These are phyloP conservation scores for Diplogelasinospora grovesii DNA, from an alignment of 495 filamentous ascomycete genomes.

Conservation along the genomic window DNA sequence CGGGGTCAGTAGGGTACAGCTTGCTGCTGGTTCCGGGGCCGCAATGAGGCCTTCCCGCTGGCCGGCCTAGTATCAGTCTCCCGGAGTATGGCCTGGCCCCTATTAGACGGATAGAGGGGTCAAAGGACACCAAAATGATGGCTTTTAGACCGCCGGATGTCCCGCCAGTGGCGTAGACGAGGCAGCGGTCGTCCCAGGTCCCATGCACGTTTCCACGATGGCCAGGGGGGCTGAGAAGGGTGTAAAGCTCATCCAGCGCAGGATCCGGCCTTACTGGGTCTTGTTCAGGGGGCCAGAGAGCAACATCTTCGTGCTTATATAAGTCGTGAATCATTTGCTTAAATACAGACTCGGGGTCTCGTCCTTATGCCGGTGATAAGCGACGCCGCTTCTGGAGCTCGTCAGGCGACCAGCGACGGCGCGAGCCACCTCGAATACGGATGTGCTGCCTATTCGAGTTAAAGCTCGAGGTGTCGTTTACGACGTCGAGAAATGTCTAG, in stretches of 20 bases:
- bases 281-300: slow-evolving; percentile 54
- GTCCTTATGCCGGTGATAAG: background rate
- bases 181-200: slow-evolving; percentile 54
- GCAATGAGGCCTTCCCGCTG: slow-evolving; percentile 2
- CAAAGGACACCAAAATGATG: slow-evolving; percentile 58
- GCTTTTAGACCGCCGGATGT: slow-evolving; percentile 34
- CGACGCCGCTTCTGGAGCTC: slow-evolving; percentile 31
- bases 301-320: slow-evolving; percentile 45
- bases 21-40: background rate
- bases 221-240: slow-evolving; percentile 51
- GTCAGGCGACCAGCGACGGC: slow-evolving; percentile 47
- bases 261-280: slow-evolving; percentile 22
- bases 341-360: slow-evolving; percentile 5
- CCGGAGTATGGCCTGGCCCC: slow-evolving; percentile 16
- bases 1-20: too few relatives aligned
- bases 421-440: slow-evolving; percentile 24
- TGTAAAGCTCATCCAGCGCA: slow-evolving; percentile 40
- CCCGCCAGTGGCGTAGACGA: slow-evolving; percentile 47
- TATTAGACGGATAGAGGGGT: slow-evolving; percentile 39
- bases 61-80: background rate
- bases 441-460: slow-evolving; percentile 27
- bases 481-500: slow-evolving; percentile 59
- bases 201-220: slow-evolving; percentile 43
- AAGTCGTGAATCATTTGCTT: slow-evolving; percentile 28
- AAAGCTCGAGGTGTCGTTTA: slow-evolving; percentile 46